Evolutionary conservation across 2,329 filamentous ascomycete species (phyloP).

Genomic region (Macroventuria anomochaeta): DNA sequence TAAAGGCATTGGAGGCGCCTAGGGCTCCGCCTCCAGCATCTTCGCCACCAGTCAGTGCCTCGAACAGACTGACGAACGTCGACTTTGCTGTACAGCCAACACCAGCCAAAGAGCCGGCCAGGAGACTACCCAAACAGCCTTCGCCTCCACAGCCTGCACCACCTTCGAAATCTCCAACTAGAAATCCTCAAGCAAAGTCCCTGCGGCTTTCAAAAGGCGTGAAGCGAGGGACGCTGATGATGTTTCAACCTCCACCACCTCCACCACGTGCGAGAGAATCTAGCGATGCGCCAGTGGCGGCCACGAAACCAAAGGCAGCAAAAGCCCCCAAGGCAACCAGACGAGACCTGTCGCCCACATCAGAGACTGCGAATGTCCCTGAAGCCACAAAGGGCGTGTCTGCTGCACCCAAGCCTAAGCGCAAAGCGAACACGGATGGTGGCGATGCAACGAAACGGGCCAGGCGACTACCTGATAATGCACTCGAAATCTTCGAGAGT

Average conservation of each 20-base stretch:
- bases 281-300: conserved; percentile 6
- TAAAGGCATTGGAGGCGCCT: conserved; percentile 32
- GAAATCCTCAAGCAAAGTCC: conserved; percentile 40
- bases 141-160: conserved; percentile 20
- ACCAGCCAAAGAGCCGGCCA: neutral
- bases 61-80: conserved; percentile 47
- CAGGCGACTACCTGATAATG: conserved; percentile 14
- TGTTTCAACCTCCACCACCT: conserved; percentile 51
- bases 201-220: conserved; percentile 49
- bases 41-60: conserved; percentile 48
- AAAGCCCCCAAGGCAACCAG: neutral
- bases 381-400: too few species aligned
- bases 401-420: conserved; percentile 11
- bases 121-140: neutral
- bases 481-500: conserved; percentile 28
- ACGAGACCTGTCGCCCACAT: neutral
- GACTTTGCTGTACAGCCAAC: conserved; percentile 32
- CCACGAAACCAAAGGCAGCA: neutral
- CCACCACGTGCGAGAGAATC: conserved; percentile 12
- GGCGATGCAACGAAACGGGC: conserved; percentile 5
- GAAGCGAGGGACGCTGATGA: conserved; percentile 51
- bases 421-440: conserved; percentile 1
- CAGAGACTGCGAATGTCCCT: neutral
- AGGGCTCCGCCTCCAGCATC: conserved; percentile 35
- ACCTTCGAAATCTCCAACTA: conserved; percentile 21